Percentiles rank a stretch among this genome's conserved stretches.
These are phyloP conservation scores for Ziziphus jujuba DNA, from an alignment of 306 rosid species.

Conservation along the genomic window DNA sequence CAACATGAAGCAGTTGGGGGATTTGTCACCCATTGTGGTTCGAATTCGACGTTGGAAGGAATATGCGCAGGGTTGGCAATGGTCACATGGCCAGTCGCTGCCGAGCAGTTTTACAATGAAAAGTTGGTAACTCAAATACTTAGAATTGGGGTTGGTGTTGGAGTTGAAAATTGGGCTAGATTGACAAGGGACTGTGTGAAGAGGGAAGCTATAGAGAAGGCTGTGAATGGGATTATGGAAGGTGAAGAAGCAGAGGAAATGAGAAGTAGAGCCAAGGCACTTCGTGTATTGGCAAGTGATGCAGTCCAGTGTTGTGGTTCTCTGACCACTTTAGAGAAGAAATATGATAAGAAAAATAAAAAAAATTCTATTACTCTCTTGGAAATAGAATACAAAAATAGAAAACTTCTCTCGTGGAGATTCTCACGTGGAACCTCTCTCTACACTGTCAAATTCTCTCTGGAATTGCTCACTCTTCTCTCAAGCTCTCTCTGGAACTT, in stretches of 20 bases:
- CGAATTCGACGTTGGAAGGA: conserved; percentile 16
- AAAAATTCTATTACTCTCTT: too few species aligned
- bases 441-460: too few species aligned
- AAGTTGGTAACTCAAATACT: conserved; percentile 12
- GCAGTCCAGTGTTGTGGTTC: too few species aligned
- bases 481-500: too few species aligned
- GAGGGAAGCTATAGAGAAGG: conserved; percentile 26
- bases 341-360: too few species aligned
- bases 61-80: conserved; percentile 5
- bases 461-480: too few species aligned
- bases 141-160: conserved; percentile 37
- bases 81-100: conserved; percentile 19
- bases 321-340: too few species aligned
- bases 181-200: conserved; percentile 10
- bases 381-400: too few species aligned
- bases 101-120: conserved; percentile 18
- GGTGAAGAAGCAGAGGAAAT: neutral
- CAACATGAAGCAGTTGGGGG: conserved; percentile 16
- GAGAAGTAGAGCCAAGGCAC: conserved; percentile 26
- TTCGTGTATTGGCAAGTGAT: too few species aligned
- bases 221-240: conserved; percentile 36
- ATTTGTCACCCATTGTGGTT: conserved; percentile 18
- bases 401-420: too few species aligned
- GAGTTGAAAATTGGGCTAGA: conserved; percentile 18
- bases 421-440: too few species aligned